Conservation (phyloP, 2,329 filamentous ascomycete species). For the Aspergillus jensenii region DNA sequence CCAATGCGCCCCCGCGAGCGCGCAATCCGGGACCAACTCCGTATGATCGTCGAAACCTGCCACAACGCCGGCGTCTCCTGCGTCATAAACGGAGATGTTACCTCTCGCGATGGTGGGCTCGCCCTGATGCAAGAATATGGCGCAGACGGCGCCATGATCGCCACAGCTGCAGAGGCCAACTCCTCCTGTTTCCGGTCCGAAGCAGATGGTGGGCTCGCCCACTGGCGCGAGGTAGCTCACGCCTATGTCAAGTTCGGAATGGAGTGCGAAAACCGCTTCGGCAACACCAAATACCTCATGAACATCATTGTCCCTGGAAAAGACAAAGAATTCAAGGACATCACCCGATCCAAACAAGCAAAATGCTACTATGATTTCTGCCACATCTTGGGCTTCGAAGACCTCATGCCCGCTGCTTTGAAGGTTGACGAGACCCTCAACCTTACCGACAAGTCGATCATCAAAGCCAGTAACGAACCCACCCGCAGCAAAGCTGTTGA, state of each 20-base stretch:
- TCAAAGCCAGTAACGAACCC: constrained; percentile 12
- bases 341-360: constrained; percentile 55
- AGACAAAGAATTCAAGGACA: constrained; percentile 58
- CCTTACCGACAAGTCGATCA: constrained; percentile 27
- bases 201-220: constrained; percentile 66
- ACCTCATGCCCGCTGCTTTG: constrained; percentile 63
- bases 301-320: constrained; percentile 84
- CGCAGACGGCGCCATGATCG: constrained; percentile 97
- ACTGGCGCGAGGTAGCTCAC: constrained; percentile 75
- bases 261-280: constrained; percentile 79
- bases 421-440: constrained; percentile 63
- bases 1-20: constrained; percentile 90
- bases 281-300: constrained; percentile 91
- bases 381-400: constrained; percentile 62
- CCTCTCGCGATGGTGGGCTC: constrained; percentile 68
- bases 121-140: constrained; percentile 72
- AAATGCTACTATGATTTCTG: constrained; percentile 73
- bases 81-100: constrained; percentile 93
- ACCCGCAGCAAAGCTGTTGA: constrained; percentile 29
- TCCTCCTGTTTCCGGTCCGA: constrained; percentile 77
- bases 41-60: constrained; percentile 80
- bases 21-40: constrained; percentile 81
- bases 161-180: constrained; percentile 87
- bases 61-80: constrained; percentile 84
- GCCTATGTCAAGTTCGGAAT: constrained; percentile 73